These are phyloP conservation scores for Xylaria sp. DNA, from an alignment of 2,329 filamentous ascomycete species.

Conservation along the genomic window DNA sequence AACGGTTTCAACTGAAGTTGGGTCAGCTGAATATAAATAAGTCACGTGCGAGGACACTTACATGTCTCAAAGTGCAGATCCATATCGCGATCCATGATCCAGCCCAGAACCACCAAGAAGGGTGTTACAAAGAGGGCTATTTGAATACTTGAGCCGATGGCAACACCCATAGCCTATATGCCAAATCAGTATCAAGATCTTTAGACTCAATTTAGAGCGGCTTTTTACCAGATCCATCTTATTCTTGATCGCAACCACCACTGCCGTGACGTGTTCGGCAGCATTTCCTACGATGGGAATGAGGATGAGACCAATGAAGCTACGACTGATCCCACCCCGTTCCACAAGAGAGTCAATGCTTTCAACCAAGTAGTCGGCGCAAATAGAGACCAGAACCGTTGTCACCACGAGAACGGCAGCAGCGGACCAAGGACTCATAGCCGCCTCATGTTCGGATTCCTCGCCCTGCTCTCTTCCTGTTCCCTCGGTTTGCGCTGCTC, in stretches of 20 bases:
- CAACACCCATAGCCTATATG: conserved; percentile 75
- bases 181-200: conserved; percentile 18
- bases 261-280: conserved; percentile 83
- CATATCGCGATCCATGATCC: conserved; percentile 78
- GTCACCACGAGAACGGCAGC: conserved; percentile 73
- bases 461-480: conserved; percentile 36
- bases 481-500: conserved; percentile 33
- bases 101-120: conserved; percentile 81
- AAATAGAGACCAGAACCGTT: conserved; percentile 76
- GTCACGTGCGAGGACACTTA: conserved; percentile 43
- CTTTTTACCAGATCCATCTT: conserved; percentile 71
- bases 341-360: conserved; percentile 79
- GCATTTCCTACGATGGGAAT: conserved; percentile 85
- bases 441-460: conserved; percentile 53
- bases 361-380: conserved; percentile 81
- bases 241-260: conserved; percentile 81
- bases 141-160: conserved; percentile 84
- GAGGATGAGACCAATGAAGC: conserved; percentile 82
- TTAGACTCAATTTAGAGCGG: neutral
- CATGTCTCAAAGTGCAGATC: conserved; percentile 82
- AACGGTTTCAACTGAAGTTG: conserved; percentile 72
- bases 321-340: conserved; percentile 78
- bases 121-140: conserved; percentile 86
- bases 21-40: conserved; percentile 29
- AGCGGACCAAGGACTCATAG: conserved; percentile 73